phyloP scores from a whole-genome alignment of 208 protist species.

The Wallacemonas collosoma region DNA sequence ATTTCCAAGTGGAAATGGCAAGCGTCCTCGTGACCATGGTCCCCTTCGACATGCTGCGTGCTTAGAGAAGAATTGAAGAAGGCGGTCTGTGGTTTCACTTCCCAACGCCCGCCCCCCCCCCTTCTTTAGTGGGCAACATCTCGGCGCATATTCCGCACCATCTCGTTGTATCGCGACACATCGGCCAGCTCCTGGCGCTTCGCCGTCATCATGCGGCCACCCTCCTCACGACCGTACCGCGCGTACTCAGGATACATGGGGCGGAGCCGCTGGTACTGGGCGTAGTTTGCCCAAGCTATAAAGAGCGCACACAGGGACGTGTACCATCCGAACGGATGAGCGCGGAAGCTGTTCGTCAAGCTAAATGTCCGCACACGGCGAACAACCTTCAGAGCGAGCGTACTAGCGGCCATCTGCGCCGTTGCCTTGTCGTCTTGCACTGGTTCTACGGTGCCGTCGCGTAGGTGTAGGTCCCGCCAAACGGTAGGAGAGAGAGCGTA shows the following conservation, averaged over 20 bases:
- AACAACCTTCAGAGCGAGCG: conserved; percentile 25
- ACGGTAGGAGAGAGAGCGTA: too few species aligned
- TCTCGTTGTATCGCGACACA: conserved; percentile 77
- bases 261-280: conserved; percentile 68
- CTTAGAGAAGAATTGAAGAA: too few species aligned
- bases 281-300: conserved; percentile 70
- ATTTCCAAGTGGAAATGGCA: too few species aligned
- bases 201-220: conserved; percentile 65
- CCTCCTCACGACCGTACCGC: conserved; percentile 54
- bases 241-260: conserved; percentile 78
- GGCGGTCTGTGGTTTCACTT: too few species aligned
- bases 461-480: too few species aligned
- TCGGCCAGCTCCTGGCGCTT: conserved; percentile 80
- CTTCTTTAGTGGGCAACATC: conserved; percentile 31
- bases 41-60: too few species aligned
- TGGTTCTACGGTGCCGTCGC: too few species aligned
- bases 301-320: conserved; percentile 43
- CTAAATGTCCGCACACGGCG: conserved; percentile 60
- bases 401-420: not conserved
- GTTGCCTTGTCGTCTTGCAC: too few species aligned
- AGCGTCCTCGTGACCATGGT: too few species aligned
- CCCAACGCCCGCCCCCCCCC: not conserved
- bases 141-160: conserved; percentile 73
- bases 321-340: conserved; percentile 65
- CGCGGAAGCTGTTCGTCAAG: conserved; percentile 52